Percentiles rank a stretch among this genome's conserved stretches.
Conservation (phyloP, 176 grass and related monocot species). For the Cenchrus purpureus region DNA sequence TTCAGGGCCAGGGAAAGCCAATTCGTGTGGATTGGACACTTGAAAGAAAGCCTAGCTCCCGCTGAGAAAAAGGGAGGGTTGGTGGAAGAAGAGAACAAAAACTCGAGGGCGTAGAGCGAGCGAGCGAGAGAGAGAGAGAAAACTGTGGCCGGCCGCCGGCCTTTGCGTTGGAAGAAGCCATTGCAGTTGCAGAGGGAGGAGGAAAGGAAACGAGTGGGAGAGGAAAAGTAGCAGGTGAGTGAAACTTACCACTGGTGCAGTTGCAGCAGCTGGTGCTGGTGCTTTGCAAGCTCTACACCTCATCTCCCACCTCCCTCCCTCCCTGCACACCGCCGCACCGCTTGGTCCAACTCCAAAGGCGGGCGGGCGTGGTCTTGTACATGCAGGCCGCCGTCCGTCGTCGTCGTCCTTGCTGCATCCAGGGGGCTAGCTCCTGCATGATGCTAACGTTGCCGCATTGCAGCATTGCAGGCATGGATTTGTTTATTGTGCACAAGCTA, state of each 20-base stretch:
- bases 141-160: background rate
- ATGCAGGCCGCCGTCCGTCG: constrained; percentile 8
- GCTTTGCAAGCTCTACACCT: background rate
- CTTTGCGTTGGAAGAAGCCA: background rate
- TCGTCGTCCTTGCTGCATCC: background rate
- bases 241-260: constrained; percentile 39
- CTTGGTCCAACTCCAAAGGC: constrained; percentile 23
- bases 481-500: constrained; percentile 36
- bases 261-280: background rate
- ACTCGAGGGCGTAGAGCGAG: background rate
- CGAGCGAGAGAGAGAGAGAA: background rate
- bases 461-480: constrained; percentile 9
- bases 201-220: background rate
- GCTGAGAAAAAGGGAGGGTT: background rate
- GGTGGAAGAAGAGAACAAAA: constrained; percentile 36
- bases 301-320: background rate
- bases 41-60: constrained; percentile 30
- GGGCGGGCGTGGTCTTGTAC: constrained; percentile 1
- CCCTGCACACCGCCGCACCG: background rate
- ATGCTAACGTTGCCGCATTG: background rate
- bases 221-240: constrained; percentile 19
- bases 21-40: constrained; percentile 58
- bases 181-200: background rate
- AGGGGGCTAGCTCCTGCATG: background rate
- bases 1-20: constrained; percentile 25